phyloP scores from a whole-genome alignment of 495 filamentous ascomycete genomes.

The Neurospora sublineolata region DNA sequence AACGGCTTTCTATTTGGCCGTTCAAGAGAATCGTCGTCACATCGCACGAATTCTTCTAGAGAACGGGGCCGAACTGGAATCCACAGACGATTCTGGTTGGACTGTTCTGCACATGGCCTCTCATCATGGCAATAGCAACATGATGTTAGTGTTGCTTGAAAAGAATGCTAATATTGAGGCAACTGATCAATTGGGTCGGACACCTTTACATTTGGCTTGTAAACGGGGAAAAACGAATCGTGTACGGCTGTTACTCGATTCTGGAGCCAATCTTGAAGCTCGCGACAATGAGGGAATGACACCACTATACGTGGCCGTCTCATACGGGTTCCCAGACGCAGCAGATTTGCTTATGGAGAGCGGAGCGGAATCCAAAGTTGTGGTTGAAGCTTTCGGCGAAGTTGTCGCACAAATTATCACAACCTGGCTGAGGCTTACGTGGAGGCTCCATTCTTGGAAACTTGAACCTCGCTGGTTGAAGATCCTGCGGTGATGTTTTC shows the following conservation, averaged over 20 bases:
- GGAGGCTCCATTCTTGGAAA: too few relatives aligned
- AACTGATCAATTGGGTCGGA: not conserved
- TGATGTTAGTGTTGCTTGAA: not conserved
- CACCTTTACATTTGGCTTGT: not conserved
- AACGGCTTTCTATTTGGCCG: too few relatives aligned
- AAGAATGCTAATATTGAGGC: not conserved
- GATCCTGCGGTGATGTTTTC: not conserved
- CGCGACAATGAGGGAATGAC: not conserved
- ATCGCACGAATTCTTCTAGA: not conserved
- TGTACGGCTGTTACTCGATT: not conserved
- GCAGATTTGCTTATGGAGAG: not conserved
- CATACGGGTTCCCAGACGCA: not conserved
- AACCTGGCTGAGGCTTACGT: not conserved
- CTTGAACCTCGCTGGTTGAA: not conserved
- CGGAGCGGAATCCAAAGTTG: not conserved
- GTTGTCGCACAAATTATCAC: not conserved
- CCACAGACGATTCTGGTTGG: not conserved
- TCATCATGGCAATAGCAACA: accelerated
- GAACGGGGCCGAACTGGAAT: not conserved
- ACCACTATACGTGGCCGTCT: not conserved
- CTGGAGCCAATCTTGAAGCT: not conserved
- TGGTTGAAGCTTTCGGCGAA: not conserved
- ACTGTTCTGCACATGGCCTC: not conserved
- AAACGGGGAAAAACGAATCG: not conserved
- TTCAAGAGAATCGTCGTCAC: too few relatives aligned